Percentiles rank a stretch among this genome's conserved stretches.
These are phyloP conservation scores for Gliomastix tumulicola DNA, from an alignment of 2,329 filamentous ascomycete species.

Conservation along the genomic window DNA sequence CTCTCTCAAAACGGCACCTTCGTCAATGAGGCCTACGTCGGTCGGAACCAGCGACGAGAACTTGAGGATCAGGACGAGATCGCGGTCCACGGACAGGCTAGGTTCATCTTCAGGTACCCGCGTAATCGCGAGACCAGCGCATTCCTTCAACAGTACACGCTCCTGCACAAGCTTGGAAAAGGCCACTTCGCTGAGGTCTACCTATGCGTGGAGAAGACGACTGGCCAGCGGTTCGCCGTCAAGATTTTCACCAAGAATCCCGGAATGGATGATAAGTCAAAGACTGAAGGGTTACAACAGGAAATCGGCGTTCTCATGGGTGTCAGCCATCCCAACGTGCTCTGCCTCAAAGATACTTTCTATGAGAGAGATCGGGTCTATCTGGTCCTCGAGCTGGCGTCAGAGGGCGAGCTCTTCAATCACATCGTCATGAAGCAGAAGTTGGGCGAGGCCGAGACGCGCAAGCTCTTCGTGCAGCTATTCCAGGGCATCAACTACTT, in stretches of 20 bases:
- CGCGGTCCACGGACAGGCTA: slow-evolving; percentile 73
- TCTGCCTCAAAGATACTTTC: slow-evolving; percentile 93
- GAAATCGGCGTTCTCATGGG: slow-evolving; percentile 96
- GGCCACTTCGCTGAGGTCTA: slow-evolving; percentile 95
- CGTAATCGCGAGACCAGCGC: slow-evolving; percentile 63
- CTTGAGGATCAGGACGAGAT: slow-evolving; percentile 88
- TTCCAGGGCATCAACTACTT: slow-evolving; percentile 94
- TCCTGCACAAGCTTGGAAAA: slow-evolving; percentile 82
- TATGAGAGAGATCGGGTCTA: slow-evolving; percentile 88
- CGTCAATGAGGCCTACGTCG: slow-evolving; percentile 85
- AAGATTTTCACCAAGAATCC: slow-evolving; percentile 88
- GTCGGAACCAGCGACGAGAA: slow-evolving; percentile 85
- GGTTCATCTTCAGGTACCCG: slow-evolving; percentile 90
- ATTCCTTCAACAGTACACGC: slow-evolving; percentile 80
- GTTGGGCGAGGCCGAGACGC: slow-evolving; percentile 73
- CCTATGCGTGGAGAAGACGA: slow-evolving; percentile 78
- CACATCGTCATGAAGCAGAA: slow-evolving; percentile 88
- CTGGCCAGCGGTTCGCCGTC: slow-evolving; percentile 78
- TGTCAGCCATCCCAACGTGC: slow-evolving; percentile 88
- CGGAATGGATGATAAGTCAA: slow-evolving; percentile 75
- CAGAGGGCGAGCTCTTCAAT: slow-evolving; percentile 94
- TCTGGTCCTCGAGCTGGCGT: slow-evolving; percentile 80
- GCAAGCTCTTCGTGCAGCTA: slow-evolving; percentile 82
- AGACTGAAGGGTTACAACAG: slow-evolving; percentile 81
- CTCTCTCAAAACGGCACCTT: slow-evolving; percentile 95